Percentiles rank a stretch among this genome's conserved stretches.
Conservation (phyloP, 1,139 yeast species). For the Hansenula lynferdii region DNA sequence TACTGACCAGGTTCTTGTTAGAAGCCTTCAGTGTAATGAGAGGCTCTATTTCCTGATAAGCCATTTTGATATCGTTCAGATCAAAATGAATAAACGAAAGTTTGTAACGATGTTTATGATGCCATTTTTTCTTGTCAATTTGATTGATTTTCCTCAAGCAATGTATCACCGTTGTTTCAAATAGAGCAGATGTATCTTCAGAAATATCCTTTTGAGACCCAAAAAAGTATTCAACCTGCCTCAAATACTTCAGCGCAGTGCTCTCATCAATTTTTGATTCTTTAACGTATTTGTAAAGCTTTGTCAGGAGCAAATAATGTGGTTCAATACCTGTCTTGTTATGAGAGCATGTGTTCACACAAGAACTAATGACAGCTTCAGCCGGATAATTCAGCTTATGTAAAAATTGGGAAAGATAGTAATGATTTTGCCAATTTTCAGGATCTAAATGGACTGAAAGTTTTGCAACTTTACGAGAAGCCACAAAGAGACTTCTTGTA, state of each 20-base stretch:
- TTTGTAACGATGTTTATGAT: constrained; percentile 77
- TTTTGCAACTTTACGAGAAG: constrained; percentile 24
- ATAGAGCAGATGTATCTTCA: constrained; percentile 10
- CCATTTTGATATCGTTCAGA: constrained; percentile 44
- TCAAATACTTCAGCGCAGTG: constrained; percentile 36
- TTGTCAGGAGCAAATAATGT: constrained; percentile 58
- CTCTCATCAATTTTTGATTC: constrained; percentile 28
- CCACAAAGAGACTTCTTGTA: no score
- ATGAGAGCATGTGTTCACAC: constrained; percentile 36
- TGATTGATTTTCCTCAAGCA: constrained; percentile 37
- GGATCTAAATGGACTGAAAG: constrained; percentile 16
- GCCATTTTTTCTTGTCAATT: constrained; percentile 86
- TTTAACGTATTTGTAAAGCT: constrained; percentile 52
- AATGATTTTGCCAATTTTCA: constrained; percentile 51
- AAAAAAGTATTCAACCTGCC: constrained; percentile 28
- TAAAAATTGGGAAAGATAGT: constrained; percentile 56
- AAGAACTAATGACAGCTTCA: constrained; percentile 31
- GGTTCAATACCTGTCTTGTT: constrained; percentile 56
- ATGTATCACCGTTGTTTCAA: constrained; percentile 29
- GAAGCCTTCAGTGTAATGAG: constrained; percentile 64
- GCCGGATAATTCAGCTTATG: constrained; percentile 38
- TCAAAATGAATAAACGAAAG: constrained; percentile 61
- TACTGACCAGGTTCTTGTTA: constrained; percentile 69
- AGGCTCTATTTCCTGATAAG: constrained; percentile 58
- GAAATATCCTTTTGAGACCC: constrained; percentile 18